These are phyloP conservation scores for Leucosporidium scottii DNA, from an alignment of 768 basidiomycete genomes.

Conservation along the genomic window DNA sequence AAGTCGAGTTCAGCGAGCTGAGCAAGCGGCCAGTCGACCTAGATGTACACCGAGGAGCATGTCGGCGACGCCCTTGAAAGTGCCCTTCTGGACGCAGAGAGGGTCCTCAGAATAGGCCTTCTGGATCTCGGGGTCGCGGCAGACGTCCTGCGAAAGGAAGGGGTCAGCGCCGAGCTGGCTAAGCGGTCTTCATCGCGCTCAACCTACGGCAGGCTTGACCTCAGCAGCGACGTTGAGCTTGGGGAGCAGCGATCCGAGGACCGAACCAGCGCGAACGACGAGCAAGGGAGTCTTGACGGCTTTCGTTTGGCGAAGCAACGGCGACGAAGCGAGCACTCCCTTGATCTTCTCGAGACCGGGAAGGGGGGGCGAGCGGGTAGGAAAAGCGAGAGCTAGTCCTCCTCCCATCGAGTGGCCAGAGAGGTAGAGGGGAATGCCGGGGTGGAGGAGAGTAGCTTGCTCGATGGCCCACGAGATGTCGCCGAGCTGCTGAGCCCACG, in stretches of 20 bases:
- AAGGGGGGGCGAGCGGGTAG: constrained; percentile 6
- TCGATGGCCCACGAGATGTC: constrained; percentile 34
- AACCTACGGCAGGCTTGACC: constrained; percentile 24
- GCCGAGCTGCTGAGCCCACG: constrained; percentile 23
- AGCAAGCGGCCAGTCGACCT: too few relatives aligned
- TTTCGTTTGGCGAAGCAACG: constrained; percentile 21
- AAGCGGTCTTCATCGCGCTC: background rate
- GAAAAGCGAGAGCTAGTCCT: constrained; percentile 21
- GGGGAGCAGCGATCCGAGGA: constrained; percentile 18
- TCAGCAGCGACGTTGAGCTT: constrained; percentile 8
- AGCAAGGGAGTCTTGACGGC: constrained; percentile 4
- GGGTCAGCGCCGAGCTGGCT: background rate
- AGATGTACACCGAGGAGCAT: constrained; percentile 30
- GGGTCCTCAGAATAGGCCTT: constrained; percentile 31
- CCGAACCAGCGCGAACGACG: constrained; percentile 10
- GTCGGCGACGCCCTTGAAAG: constrained; percentile 26
- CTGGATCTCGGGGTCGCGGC: constrained; percentile 20
- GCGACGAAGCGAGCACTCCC: constrained; percentile 22
- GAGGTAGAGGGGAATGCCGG: constrained; percentile 15
- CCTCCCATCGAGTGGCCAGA: constrained; percentile 33
- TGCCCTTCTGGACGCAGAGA: constrained; percentile 31
- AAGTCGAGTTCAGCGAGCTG: background rate
- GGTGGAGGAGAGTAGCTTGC: background rate
- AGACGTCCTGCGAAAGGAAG: constrained; percentile 15
- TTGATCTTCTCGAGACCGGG: background rate